Base-by-base conservation (phyloP, 2,329 filamentous ascomycete genomes). In the Cytospora mali region DNA sequence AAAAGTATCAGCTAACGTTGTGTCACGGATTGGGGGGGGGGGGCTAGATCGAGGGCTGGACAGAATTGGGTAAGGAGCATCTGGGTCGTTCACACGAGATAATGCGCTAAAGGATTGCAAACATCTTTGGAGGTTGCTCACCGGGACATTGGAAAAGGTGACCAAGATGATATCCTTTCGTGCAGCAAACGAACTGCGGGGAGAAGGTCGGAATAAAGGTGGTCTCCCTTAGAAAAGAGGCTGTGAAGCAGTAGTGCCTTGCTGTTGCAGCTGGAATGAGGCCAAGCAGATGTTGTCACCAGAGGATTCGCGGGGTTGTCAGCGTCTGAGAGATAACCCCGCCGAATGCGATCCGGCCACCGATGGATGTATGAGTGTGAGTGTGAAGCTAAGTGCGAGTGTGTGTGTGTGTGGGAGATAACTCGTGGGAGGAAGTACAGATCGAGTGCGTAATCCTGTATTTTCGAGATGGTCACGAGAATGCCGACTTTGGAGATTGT, bases 201-300 rank as follows among this genome's bases (percentile, higher is more conserved):
- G 69, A 77, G 75, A 79, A 72, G 73, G 78, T 74, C 77, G 75
- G 77, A 81, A 77, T 69, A 77, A 78, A 78, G 75, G 75, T 71
- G 72, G 67, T 55, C 54, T 61, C 52, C 33, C 51, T 49, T 55
- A 52, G 33, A 13, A 42, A 31, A 48, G 55, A 31, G 33, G 51
- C 49, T 62, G 29, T 49, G 46, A 57, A 42, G 25, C 25, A 59
- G 25, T 25, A 13, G 28, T 35, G 53, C 39, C 23, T 23, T 46
- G 31, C 29, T 39, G 64, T 55, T 50, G 48, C 52, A 53, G 55
- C 55, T 61, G 55, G 61, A 61, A 60, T 63, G 64, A 58, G 33
- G 42, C 46, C 42, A 55, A 58, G 57, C 57, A 35, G 51, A 39
- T 46, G 58, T 63, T 39, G 56, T 63, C 55, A 31, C 33, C 27